Conservation (phyloP, 2,329 filamentous ascomycete genomes). For the Epichloe uncinata region DNA sequence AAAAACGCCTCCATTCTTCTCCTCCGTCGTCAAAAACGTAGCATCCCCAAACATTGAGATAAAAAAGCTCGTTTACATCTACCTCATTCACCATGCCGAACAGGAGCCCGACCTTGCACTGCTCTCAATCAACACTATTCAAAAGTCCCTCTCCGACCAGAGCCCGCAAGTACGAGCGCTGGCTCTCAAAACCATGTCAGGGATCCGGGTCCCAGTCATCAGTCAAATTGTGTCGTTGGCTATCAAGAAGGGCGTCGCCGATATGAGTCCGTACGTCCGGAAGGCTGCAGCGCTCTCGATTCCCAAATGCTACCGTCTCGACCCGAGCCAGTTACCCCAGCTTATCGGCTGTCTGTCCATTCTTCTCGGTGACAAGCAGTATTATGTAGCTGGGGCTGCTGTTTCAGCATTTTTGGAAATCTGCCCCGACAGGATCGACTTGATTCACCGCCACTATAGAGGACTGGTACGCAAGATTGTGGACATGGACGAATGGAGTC, state of each 20-base stretch:
- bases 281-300: constrained; percentile 89
- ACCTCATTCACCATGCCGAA: constrained; percentile 92
- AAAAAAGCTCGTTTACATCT: constrained; percentile 98
- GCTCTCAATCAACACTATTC: constrained; percentile 95
- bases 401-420: constrained; percentile 81
- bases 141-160: constrained; percentile 87
- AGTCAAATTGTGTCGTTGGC: constrained; percentile 93
- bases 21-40: constrained; percentile 96
- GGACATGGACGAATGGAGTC: constrained; percentile 99
- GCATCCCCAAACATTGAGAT: constrained; percentile 88
- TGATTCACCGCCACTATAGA: constrained; percentile 85
- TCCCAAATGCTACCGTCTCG: constrained; percentile 87
- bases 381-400: constrained; percentile 90
- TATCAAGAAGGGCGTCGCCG: constrained; percentile 83
- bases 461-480: constrained; percentile 77
- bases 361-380: constrained; percentile 80
- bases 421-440: constrained; percentile 73
- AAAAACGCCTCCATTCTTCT: constrained; percentile 81
- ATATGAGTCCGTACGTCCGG: constrained; percentile 90
- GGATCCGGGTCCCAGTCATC: constrained; percentile 93
- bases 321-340: constrained; percentile 74
- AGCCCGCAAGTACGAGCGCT: constrained; percentile 86
- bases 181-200: constrained; percentile 91
- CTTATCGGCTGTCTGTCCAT: constrained; percentile 68
- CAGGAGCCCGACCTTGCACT: constrained; percentile 90